A percentile compares a stretch with the other conserved stretches of the same genome.
These are phyloP conservation scores for Coleophoma eucalyptorum DNA, from an alignment of 2,329 filamentous ascomycete genomes.

Conservation along the genomic window DNA sequence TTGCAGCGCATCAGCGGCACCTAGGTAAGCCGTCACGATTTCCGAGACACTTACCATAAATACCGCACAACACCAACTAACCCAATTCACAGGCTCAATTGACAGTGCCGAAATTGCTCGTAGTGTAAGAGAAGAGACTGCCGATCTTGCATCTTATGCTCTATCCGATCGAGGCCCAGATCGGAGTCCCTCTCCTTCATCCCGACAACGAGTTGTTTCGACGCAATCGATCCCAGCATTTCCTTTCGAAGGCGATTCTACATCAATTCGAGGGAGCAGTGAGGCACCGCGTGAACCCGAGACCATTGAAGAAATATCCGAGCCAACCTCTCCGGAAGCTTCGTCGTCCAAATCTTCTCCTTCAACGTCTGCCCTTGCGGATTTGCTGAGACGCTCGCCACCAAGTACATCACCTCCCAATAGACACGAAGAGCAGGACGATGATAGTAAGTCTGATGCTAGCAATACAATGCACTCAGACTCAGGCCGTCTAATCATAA, in stretches of 20 bases:
- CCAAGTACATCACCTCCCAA: slow-evolving; percentile 16
- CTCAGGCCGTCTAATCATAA: slow-evolving; percentile 18
- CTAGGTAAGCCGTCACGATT: slow-evolving; percentile 39
- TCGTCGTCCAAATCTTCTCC: slow-evolving; percentile 25
- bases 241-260: slow-evolving; percentile 22
- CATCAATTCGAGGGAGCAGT: slow-evolving; percentile 7
- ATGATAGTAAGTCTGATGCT: slow-evolving; percentile 4
- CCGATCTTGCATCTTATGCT: slow-evolving; percentile 79
- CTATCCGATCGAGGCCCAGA: slow-evolving; percentile 55
- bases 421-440: slow-evolving; percentile 1
- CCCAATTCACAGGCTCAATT: slow-evolving; percentile 39
- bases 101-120: slow-evolving; percentile 73
- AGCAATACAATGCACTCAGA: slow-evolving; percentile 2
- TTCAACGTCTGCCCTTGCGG: slow-evolving; percentile 42
- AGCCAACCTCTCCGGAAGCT: slow-evolving; percentile 47
- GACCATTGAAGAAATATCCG: slow-evolving; percentile 58
- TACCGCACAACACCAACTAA: slow-evolving; percentile 3
- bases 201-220: slow-evolving; percentile 8
- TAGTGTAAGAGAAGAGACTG: slow-evolving; percentile 80
- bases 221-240: slow-evolving; percentile 21
- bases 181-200: slow-evolving; percentile 22
- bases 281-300: slow-evolving; percentile 32
- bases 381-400: slow-evolving; percentile 40
- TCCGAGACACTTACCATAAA: background rate
- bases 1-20: slow-evolving; percentile 58